Conservation (phyloP, 345 rosid genomes). For the Clausena lansium region DNA sequence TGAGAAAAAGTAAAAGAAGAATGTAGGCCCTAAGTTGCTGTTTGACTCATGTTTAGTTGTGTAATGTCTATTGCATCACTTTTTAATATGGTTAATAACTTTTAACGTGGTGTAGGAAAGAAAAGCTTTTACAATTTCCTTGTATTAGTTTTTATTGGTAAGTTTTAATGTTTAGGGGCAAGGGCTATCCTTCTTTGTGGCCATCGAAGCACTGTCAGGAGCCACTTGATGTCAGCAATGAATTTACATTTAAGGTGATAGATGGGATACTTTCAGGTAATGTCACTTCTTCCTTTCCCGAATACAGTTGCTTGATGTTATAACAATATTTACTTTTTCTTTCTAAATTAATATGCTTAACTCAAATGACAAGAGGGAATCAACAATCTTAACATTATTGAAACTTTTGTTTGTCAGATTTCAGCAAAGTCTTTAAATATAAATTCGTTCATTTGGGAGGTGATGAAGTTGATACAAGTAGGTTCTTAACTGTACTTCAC, state of each 20-base stretch:
- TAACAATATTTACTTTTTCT: background rate
- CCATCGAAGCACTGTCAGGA: slow-evolving; percentile 65
- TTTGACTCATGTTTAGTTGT: background rate
- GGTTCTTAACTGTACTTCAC: slow-evolving; percentile 13
- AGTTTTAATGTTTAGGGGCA: slow-evolving; percentile 45
- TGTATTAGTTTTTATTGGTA: background rate
- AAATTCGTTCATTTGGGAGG: slow-evolving; percentile 79
- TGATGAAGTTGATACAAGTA: slow-evolving; percentile 79
- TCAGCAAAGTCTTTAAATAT: slow-evolving; percentile 75
- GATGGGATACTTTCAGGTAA: slow-evolving; percentile 81
- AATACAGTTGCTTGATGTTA: slow-evolving; percentile 1
- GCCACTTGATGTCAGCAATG: slow-evolving; percentile 73
- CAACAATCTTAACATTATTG: background rate
- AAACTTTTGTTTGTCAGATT: slow-evolving; percentile 34
- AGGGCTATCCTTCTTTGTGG: slow-evolving; percentile 70
- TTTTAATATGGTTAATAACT: background rate
- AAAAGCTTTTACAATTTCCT: background rate
- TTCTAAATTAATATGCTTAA: background rate
- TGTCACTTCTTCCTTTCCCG: background rate
- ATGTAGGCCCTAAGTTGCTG: background rate
- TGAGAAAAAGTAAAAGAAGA: background rate
- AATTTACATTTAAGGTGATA: slow-evolving; percentile 64
- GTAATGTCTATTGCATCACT: background rate
- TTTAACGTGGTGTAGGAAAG: background rate
- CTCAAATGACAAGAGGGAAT: background rate